Evolutionary conservation across 192 early-diverging fungal species (phyloP).

Genomic region (Dimargaris xerosporica): DNA sequence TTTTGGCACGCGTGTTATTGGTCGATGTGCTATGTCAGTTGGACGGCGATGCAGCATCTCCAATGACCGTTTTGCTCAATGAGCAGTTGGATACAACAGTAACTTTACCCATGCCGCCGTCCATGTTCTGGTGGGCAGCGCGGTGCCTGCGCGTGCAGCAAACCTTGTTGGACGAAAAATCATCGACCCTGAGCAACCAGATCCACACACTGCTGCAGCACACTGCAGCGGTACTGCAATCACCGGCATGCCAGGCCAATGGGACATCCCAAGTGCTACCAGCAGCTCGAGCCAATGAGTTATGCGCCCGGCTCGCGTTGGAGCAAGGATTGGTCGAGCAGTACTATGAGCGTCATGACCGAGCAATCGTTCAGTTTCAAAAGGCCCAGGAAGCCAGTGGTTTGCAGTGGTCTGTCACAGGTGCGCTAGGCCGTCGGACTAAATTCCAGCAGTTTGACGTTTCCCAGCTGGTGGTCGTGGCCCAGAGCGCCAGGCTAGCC

Average conservation of each 20-base stretch:
- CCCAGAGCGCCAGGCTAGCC: conserved; percentile 44
- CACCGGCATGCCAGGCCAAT: background rate
- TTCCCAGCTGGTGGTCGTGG: conserved; percentile 81
- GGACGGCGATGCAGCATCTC: conserved; percentile 2
- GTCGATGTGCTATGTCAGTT: conserved; percentile 26
- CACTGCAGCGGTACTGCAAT: conserved; percentile 16
- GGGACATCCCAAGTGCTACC: background rate
- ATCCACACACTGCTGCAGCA: conserved; percentile 4
- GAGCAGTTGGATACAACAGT: conserved; percentile 8
- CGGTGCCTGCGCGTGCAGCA: conserved; percentile 67
- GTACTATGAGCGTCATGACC: conserved; percentile 56
- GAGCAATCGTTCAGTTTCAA: conserved; percentile 43
- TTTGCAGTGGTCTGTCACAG: conserved; percentile 75
- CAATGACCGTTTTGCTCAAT: conserved; percentile 12
- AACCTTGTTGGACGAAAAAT: conserved; percentile 35
- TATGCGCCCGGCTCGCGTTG: conserved; percentile 44
- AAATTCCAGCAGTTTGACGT: conserved; percentile 84
- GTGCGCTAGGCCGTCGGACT: conserved; percentile 79
- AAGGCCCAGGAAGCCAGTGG: conserved; percentile 65
- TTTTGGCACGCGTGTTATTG: conserved; percentile 47
- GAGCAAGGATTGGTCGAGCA: conserved; percentile 69
- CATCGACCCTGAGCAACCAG: conserved; percentile 15
- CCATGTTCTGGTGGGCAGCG: conserved; percentile 57
- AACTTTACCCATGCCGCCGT: conserved; percentile 2
- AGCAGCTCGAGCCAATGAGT: background rate